phyloP scores from a whole-genome alignment of 139 green algal genomes.

The Chlorella sp. region DNA sequence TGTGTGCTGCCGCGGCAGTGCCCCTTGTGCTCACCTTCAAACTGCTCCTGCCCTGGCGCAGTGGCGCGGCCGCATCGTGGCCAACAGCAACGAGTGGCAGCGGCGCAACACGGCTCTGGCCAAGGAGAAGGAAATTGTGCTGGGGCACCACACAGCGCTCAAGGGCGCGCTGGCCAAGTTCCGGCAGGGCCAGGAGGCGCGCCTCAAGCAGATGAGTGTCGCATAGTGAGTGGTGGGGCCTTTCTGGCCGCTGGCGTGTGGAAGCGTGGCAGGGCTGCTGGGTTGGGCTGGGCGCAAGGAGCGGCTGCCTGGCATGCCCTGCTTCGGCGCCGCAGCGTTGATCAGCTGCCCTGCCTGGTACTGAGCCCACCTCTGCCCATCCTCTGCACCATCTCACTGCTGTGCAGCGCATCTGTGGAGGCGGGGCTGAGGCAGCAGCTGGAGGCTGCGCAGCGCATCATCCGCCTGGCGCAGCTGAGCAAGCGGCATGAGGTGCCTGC shows the following conservation, averaged over 20 bases:
- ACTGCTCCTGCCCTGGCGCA: neutral
- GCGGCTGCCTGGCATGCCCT: neutral
- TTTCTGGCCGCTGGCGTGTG: too few species aligned
- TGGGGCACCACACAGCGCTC: constrained; percentile 77
- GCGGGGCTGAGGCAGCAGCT: constrained; percentile 54
- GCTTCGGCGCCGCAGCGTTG: neutral
- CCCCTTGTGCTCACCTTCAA: neutral
- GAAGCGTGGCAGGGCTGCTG: too few species aligned
- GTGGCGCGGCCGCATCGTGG: constrained; percentile 65
- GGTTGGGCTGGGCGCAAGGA: neutral
- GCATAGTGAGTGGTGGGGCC: neutral
- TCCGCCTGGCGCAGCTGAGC: constrained; percentile 83
- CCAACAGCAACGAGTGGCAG: constrained; percentile 82
- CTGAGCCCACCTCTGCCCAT: neutral
- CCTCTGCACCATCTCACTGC: too few species aligned
- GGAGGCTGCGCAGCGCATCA: constrained; percentile 65
- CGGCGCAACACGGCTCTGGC: constrained; percentile 76
- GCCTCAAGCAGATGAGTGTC: constrained; percentile 62
- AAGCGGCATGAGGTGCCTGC: constrained; percentile 76
- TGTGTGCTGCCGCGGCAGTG: neutral
- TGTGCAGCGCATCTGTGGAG: constrained; percentile 50
- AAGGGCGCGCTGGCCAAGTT: constrained; percentile 71
- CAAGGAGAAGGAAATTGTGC: constrained; percentile 88
- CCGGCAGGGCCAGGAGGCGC: constrained; percentile 55
- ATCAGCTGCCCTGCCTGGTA: neutral